Conservation (phyloP, 176 grass and related monocot genomes). For the Triticum turgidum region DNA sequence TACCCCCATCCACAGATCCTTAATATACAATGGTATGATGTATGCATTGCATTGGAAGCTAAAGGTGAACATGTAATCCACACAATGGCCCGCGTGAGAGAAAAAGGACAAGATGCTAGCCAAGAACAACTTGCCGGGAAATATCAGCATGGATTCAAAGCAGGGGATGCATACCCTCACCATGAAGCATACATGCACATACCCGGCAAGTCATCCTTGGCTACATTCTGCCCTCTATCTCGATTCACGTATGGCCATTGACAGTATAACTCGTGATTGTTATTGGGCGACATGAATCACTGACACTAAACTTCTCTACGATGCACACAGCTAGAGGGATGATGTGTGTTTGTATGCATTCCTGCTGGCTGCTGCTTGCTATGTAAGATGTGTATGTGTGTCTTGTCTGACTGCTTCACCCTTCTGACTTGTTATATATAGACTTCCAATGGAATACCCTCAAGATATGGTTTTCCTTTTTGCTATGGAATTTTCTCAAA, state of each 20-base stretch:
- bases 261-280: conserved; percentile 10
- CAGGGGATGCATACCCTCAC: neutral
- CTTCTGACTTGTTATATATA: conserved; percentile 41
- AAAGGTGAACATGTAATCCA: conserved; percentile 24
- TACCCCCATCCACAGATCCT: neutral
- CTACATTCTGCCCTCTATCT: conserved; percentile 64
- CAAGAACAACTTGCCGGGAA: conserved; percentile 75
- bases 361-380: neutral
- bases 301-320: conserved; percentile 8
- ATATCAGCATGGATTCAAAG: conserved; percentile 24
- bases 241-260: conserved; percentile 53
- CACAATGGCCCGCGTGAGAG: conserved; percentile 53
- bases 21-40: neutral
- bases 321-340: neutral
- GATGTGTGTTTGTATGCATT: conserved; percentile 3
- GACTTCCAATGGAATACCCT: conserved; percentile 15
- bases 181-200: neutral
- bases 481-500: conserved; percentile 30
- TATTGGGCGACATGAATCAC: neutral
- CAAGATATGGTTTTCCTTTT: conserved; percentile 37
- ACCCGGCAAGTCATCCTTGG: conserved; percentile 89
- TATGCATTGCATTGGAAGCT: neutral
- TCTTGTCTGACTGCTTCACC: conserved; percentile 20
- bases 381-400: neutral
- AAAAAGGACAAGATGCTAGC: conserved; percentile 72